Evolutionary conservation across 2,329 filamentous ascomycete species (phyloP), one percentile per base, ranked within the genome.

Genomic region (Aureobasidium sp.): DNA sequence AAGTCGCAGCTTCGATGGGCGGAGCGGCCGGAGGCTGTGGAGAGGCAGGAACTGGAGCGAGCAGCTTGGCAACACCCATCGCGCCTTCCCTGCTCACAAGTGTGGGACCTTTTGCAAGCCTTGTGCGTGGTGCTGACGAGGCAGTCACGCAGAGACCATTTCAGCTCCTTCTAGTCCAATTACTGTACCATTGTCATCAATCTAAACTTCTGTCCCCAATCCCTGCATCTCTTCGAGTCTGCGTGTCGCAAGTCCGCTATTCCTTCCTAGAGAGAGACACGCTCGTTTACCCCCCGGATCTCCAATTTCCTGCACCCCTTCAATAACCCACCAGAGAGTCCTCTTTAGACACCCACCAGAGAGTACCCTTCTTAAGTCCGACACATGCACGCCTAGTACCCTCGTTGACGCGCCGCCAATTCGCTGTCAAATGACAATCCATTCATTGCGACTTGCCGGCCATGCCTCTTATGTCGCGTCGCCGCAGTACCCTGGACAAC

Each of bases 401-500:
- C 33, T 45, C 29, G 17, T 40, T 47, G 60, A 61, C 60, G 50
- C 42, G 39, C 48, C 27, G 42, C 40, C 29, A 17, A 12, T 27
- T 29, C 37, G 48, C 48, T 48, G 54, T 50, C 45, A 62, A 59
- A 50, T 56, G 49, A 54, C 27, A 54, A 47, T 29, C 42, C 50
- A 8, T 24, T 33, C 22, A 19, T 50, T 54, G 35, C 27, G 19
- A 24, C 11, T 24, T 45, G 45, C 66, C 67, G 69, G 69, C 64
- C 64, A 73, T 73, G 71, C 71, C 70, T 63, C 66, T 70, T 60
- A 66, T 71, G 52, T 64, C 66, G 68, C 72, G 74, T 64, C 76
- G 77, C 62, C 72, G 75, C 64, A 78, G 75, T 66, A 75, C 76
- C 59, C 70, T 77, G 67, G 75, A 78, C 64, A 72, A 75, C n/a